Percentiles rank a stretch among this genome's conserved stretches.
Evolutionary conservation across 345 rosid species (phyloP).

Genomic region (Corymbia maculata): DNA sequence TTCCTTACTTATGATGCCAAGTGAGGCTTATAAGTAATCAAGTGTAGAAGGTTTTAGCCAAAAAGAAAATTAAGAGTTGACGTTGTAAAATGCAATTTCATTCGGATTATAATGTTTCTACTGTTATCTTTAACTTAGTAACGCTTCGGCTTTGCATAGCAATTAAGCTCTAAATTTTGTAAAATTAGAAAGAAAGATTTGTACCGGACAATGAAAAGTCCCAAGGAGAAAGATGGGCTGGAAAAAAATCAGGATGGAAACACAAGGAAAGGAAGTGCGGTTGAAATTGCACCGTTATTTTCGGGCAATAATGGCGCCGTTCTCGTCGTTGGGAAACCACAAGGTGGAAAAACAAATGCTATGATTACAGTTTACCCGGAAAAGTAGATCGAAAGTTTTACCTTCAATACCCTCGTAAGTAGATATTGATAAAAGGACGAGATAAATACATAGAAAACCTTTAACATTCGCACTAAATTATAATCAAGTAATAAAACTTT

Average conservation of each 20-base stretch:
- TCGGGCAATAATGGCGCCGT: background rate
- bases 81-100: background rate
- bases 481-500: background rate
- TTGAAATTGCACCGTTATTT: background rate
- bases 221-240: background rate
- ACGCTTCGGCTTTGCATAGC: background rate
- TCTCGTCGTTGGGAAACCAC: background rate
- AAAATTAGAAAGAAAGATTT: background rate
- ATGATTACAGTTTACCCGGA: background rate
- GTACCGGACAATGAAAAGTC: background rate
- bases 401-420: background rate
- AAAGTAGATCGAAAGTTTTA: background rate
- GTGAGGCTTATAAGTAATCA: background rate
- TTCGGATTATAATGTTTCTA: background rate
- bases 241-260: background rate
- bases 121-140: background rate
- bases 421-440: background rate
- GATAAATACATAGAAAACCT: background rate
- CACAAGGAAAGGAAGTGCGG: background rate
- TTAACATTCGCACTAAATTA: background rate
- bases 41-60: background rate
- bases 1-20: background rate
- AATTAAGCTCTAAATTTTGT: background rate
- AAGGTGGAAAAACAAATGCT: background rate
- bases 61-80: background rate